Evolutionary conservation across 2,329 filamentous ascomycete genomes (phyloP).

Genomic region (Myriosclerotinia curreyana): DNA sequence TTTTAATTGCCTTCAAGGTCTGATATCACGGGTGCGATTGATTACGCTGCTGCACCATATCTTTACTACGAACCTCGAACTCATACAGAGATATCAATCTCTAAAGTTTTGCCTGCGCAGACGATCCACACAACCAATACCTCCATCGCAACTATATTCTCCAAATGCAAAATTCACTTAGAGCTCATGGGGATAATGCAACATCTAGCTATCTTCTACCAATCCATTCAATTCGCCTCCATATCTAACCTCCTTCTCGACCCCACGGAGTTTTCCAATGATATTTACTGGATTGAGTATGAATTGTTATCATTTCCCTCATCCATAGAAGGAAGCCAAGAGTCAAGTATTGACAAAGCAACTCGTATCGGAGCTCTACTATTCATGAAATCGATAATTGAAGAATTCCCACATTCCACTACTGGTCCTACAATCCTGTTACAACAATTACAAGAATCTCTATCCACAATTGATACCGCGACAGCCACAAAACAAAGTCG

Average conservation of each 20-base stretch:
- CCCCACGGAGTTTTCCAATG: constrained; percentile 26
- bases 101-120: constrained; percentile 19
- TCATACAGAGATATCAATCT: constrained; percentile 21
- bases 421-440: constrained; percentile 27
- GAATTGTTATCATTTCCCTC: constrained; percentile 26
- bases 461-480: constrained; percentile 18
- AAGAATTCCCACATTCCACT: constrained; percentile 29
- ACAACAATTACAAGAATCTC: constrained; percentile 23
- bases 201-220: constrained; percentile 26
- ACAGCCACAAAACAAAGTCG: background rate
- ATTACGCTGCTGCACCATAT: constrained; percentile 28
- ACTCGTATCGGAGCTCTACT: constrained; percentile 27
- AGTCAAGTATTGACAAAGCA: constrained; percentile 24
- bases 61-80: constrained; percentile 20
- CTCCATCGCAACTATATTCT: constrained; percentile 6
- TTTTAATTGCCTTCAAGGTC: constrained; percentile 22
- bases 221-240: constrained; percentile 25
- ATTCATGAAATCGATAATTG: constrained; percentile 29
- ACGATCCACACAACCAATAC: constrained; percentile 2
- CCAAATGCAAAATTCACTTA: constrained; percentile 8
- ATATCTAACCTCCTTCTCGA: constrained; percentile 18
- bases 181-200: constrained; percentile 24
- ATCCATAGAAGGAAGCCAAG: background rate
- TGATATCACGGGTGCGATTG: constrained; percentile 33
- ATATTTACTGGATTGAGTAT: constrained; percentile 30